Evolutionary conservation across 768 basidiomycete genomes (phyloP).

Genomic region (Termitomyces sp.): DNA sequence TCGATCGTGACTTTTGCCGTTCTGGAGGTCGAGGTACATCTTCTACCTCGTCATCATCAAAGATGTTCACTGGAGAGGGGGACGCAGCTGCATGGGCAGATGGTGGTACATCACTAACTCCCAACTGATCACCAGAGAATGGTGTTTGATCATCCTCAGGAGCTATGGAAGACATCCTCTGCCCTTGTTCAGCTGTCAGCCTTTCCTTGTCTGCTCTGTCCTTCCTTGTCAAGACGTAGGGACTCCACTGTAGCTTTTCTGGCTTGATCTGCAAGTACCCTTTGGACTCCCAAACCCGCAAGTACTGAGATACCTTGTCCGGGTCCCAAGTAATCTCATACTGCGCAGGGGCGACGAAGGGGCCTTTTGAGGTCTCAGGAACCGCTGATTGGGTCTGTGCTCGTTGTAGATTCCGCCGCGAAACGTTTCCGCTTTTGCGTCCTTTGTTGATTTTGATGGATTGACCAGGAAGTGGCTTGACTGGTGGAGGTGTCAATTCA

Average conservation of each 20-base stretch:
- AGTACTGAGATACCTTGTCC: conserved; percentile 56
- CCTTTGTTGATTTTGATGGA: conserved; percentile 71
- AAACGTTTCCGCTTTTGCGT: conserved; percentile 52
- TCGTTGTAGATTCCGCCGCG: conserved; percentile 59
- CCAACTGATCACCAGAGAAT: conserved; percentile 1
- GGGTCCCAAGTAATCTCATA: conserved; percentile 78
- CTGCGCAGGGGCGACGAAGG: conserved; percentile 57
- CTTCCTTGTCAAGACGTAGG: conserved; percentile 52
- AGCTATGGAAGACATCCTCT: conserved; percentile 4
- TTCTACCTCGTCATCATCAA: conserved; percentile 19
- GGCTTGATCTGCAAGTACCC: conserved; percentile 72
- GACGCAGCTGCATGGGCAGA: conserved; percentile 3
- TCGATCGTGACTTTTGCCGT: conserved; percentile 4
- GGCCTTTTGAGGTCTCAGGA: conserved; percentile 36
- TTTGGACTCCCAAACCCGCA: conserved; percentile 70
- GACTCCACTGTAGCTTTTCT: conserved; percentile 91
- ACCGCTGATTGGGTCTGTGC: conserved; percentile 47
- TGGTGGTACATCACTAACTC: not conserved
- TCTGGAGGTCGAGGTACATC: conserved; percentile 13
- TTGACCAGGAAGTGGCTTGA: conserved; percentile 71
- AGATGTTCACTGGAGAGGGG: conserved; percentile 16
- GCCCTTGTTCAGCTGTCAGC: conserved; percentile 7
- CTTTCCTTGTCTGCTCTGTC: conserved; percentile 15
- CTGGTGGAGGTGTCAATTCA: conserved; percentile 42
- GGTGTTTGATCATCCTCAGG: not conserved